Conservation (phyloP, 164 flowering plant species). For the Saururus chinensis region DNA sequence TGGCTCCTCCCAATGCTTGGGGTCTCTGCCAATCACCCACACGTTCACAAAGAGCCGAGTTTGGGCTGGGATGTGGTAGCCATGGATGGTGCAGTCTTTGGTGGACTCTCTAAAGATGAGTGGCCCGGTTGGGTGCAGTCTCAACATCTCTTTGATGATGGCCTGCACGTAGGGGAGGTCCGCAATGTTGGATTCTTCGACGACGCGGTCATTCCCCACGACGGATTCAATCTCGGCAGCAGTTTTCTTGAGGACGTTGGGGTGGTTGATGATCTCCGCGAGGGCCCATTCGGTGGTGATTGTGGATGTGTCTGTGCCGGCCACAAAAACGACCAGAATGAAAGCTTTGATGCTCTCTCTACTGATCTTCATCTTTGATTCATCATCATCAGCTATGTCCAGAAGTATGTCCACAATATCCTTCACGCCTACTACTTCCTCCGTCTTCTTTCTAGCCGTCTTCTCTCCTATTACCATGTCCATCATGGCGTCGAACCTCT, state of each 20-base stretch:
- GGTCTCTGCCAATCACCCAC: conserved; percentile 55
- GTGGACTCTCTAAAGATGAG: conserved; percentile 22
- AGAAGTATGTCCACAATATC: conserved; percentile 50
- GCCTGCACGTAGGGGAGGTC: conserved; percentile 37
- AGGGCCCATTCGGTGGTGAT: conserved; percentile 32
- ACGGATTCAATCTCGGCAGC: conserved; percentile 28
- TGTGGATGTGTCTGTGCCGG: conserved; percentile 35
- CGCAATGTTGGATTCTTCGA: conserved; percentile 27
- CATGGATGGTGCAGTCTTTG: conserved; percentile 26
- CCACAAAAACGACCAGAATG: conserved; percentile 37
- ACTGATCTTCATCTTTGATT: conserved; percentile 31
- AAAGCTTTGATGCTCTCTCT: conserved; percentile 49
- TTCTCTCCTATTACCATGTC: conserved; percentile 34
- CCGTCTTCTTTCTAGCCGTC: conserved; percentile 15
- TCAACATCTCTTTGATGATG: conserved; percentile 38
- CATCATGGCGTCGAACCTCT: conserved; percentile 31
- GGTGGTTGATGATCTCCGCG: conserved; percentile 34
- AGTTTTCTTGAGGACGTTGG: conserved; percentile 18
- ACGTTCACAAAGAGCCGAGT: conserved; percentile 31
- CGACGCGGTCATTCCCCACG: conserved; percentile 24
- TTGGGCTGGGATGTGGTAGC: conserved; percentile 34
- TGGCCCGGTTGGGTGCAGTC: conserved; percentile 54
- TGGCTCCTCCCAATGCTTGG: conserved; percentile 43
- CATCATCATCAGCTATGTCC: conserved; percentile 26
- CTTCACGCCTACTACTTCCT: conserved; percentile 12